Percentiles rank a stretch among this genome's conserved stretches.
Conservation (phyloP, 1,284 basidiomycete genomes). For the Abortiporus biennis region DNA sequence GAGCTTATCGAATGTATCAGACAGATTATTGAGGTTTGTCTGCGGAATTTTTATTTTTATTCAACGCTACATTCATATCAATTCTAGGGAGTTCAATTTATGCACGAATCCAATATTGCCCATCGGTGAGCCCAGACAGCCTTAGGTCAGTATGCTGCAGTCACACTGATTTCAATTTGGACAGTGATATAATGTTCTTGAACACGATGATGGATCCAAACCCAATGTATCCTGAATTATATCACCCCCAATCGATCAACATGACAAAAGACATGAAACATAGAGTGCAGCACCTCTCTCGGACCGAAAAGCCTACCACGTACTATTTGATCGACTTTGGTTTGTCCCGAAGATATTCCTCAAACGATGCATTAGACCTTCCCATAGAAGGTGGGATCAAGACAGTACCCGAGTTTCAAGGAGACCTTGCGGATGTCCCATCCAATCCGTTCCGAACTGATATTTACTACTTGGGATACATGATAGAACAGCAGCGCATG, state of each 20-base stretch:
- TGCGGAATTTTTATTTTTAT: too few relatives aligned
- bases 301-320: conserved; percentile 19
- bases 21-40: too few relatives aligned
- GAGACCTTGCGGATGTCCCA: conserved; percentile 6
- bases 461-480: conserved; percentile 24
- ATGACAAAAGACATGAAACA: conserved; percentile 11
- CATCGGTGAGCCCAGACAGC: too few relatives aligned
- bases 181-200: conserved; percentile 30
- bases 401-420: conserved; percentile 18
- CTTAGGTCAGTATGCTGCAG: too few relatives aligned
- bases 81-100: conserved; percentile 19
- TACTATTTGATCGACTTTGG: conserved; percentile 29
- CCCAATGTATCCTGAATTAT: conserved; percentile 19
- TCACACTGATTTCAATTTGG: too few relatives aligned
- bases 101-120: conserved; percentile 18
- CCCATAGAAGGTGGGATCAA: conserved; percentile 14
- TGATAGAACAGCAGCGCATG: too few relatives aligned
- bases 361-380: conserved; percentile 9
- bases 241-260: conserved; percentile 16
- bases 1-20: too few relatives aligned
- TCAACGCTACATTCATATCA: too few relatives aligned
- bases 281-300: conserved; percentile 17
- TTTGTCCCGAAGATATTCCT: conserved; percentile 19
- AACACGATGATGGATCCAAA: conserved; percentile 32
- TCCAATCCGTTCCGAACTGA: conserved; percentile 23